Conservation (phyloP, 2,329 filamentous ascomycete species). For the Penicillium griseofulvum region DNA sequence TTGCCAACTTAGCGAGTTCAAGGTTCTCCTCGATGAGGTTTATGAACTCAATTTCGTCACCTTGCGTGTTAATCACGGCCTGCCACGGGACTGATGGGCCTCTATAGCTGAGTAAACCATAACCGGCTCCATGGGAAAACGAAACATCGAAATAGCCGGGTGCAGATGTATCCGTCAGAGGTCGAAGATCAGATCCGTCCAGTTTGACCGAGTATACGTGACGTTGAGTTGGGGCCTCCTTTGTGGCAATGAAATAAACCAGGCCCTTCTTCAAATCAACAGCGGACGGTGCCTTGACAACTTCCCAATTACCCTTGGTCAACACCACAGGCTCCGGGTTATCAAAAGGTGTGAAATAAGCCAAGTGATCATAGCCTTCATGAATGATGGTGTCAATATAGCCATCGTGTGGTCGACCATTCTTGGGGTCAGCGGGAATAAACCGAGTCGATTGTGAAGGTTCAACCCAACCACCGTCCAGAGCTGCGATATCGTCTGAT, state of each 20-base stretch:
- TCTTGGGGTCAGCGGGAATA: constrained; percentile 76
- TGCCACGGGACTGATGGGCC: constrained; percentile 89
- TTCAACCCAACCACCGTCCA: constrained; percentile 98
- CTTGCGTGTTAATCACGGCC: constrained; percentile 80
- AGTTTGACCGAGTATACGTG: constrained; percentile 89
- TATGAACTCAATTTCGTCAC: constrained; percentile 62
- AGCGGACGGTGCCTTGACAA: constrained; percentile 77
- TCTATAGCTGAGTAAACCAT: constrained; percentile 76
- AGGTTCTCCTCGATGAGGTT: constrained; percentile 76
- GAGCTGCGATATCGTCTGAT: constrained; percentile 70
- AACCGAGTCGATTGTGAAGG: constrained; percentile 82
- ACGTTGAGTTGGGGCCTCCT: constrained; percentile 82
- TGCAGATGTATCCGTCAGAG: constrained; percentile 69
- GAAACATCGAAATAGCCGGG: constrained; percentile 79
- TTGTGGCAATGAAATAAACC: constrained; percentile 87
- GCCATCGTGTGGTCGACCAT: constrained; percentile 75
- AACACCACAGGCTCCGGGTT: constrained; percentile 78
- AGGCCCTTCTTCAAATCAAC: constrained; percentile 81
- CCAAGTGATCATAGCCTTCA: constrained; percentile 84
- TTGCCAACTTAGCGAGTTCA: constrained; percentile 64
- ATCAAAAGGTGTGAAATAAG: constrained; percentile 87
- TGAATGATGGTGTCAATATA: constrained; percentile 91
- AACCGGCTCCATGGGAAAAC: constrained; percentile 80
- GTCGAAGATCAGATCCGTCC: constrained; percentile 68
- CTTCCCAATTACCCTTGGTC: constrained; percentile 89